Evolutionary conservation across 176 grass and related monocot species (phyloP).

Genomic region (Phyllostachys edulis): DNA sequence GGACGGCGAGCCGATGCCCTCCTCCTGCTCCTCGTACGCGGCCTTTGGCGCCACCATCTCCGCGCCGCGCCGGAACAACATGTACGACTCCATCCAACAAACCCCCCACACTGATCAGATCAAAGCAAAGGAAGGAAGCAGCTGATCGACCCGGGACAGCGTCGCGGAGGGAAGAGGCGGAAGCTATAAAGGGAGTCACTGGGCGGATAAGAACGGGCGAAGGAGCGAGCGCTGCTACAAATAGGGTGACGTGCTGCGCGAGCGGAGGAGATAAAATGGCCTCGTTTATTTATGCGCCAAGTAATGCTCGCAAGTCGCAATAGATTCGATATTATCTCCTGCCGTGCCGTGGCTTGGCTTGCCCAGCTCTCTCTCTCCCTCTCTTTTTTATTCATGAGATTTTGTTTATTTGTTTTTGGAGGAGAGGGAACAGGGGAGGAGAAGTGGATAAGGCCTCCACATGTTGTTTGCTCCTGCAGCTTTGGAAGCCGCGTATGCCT

Average conservation of each 20-base stretch:
- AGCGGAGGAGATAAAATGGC: no score
- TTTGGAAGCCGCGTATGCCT: not conserved
- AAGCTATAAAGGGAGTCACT: not conserved
- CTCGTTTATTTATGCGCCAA: no score
- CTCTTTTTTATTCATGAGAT: not conserved
- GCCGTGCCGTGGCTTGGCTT: not conserved
- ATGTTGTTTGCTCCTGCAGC: constrained; percentile 8
- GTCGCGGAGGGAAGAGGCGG: not conserved
- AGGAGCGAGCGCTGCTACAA: not conserved
- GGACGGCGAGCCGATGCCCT: constrained; percentile 65
- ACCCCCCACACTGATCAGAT: not conserved
- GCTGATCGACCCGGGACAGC: not conserved
- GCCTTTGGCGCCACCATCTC: not conserved
- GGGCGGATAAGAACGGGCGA: constrained; percentile 40
- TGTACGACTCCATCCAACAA: constrained; percentile 42
- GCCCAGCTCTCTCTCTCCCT: not conserved
- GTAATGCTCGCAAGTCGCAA: not conserved
- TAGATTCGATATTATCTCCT: constrained; percentile 46
- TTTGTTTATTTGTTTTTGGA: not conserved
- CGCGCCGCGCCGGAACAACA: constrained; percentile 6
- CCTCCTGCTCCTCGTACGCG: constrained; percentile 47
- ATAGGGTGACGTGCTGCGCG: not conserved
- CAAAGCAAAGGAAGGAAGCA: not conserved
- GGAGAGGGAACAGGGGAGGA: not conserved
- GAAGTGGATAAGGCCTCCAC: constrained; percentile 66